Base-by-base conservation (phyloP, 768 basidiomycete genomes). In the Trichaptum fuscoviolaceum region DNA sequence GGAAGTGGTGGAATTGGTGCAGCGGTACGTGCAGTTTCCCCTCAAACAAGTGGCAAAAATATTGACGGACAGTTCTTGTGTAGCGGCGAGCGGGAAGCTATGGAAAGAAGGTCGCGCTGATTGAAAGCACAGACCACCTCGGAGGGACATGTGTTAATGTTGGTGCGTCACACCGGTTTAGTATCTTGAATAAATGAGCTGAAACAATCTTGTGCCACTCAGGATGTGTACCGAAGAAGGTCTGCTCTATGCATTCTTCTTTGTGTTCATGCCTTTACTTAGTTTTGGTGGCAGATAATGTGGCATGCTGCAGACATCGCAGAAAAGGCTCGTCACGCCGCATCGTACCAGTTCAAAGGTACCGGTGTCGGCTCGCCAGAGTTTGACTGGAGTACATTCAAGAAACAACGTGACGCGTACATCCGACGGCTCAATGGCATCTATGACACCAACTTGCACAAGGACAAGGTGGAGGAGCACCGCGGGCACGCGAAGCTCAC, bases 71-170 rank as follows among this genome's bases (percentile, higher is more conserved):
- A 15, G 1, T 36, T 6, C 52, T 24, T 27, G 23, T 36, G 35
- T 71, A 97, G 95, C 86, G 97, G 67, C 88, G 97, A 65, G 97
- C 96, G 17, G 93, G 93, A 20, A 82, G 83, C 20, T 95, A 98
- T 76, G 96, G 96, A 57, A 93, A 91, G 76, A 96, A 95, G 77
- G 93, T 94, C 64, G 96, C 95, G 15, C 78, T 98, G 27, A 85
- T 98, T 18, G 97, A 99, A 75, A 82, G 79, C 59, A 85, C 87
- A 5, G 84, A 86, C 10, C 74, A 84, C 57, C 83, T 96, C 2
- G 97, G 97, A 35, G 97, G 96, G 63, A 98, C 96, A 42, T 99
- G 97, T 74, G 97, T 99, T 67, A 98, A 98, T 76, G 96, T 99
- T 67, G 96, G 95, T 92, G 71, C 70, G 92, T 82, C 36, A 30